Evolutionary conservation across 345 rosid species (phyloP).

Genomic region (Hibiscus trionum): DNA sequence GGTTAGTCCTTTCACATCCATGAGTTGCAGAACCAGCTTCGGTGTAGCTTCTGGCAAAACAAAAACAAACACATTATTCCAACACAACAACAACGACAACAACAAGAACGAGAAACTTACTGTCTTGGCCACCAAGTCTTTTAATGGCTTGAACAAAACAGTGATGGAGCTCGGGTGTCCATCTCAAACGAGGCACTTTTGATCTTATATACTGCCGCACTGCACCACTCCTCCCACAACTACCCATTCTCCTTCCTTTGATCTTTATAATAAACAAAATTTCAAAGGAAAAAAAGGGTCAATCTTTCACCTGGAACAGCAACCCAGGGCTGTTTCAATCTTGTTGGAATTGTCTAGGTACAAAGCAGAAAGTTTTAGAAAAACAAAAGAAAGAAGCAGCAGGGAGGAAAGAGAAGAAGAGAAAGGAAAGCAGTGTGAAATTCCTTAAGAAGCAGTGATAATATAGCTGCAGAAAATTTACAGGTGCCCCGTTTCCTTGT

Average conservation of each 20-base stretch:
- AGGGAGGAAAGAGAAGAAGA: not conserved
- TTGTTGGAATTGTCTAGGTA: constrained; percentile 13
- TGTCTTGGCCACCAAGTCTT: constrained; percentile 78
- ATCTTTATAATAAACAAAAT: too few relatives aligned
- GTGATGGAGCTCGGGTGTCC: constrained; percentile 98
- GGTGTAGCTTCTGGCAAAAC: constrained; percentile 74
- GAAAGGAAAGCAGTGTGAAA: constrained; percentile 29
- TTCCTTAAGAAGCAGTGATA: constrained; percentile 36
- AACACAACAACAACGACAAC: not conserved
- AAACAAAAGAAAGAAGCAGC: not conserved
- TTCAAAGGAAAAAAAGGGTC: not conserved
- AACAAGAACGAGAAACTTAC: constrained; percentile 26
- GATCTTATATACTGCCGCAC: constrained; percentile 89
- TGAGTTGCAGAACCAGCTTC: constrained; percentile 88
- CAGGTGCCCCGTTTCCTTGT: constrained; percentile 12
- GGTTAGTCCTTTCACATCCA: constrained; percentile 97
- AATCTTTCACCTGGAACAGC: not conserved
- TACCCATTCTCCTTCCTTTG: constrained; percentile 37
- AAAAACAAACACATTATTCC: not conserved
- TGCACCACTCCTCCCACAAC: constrained; percentile 65
- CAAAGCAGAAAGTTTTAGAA: not conserved
- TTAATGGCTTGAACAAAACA: constrained; percentile 87
- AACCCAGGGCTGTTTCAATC: not conserved
- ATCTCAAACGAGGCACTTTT: constrained; percentile 79
- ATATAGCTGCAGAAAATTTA: constrained; percentile 20